Conservation (phyloP, 2,329 filamentous ascomycete genomes). For the Cadophora luteo-olivacea region DNA sequence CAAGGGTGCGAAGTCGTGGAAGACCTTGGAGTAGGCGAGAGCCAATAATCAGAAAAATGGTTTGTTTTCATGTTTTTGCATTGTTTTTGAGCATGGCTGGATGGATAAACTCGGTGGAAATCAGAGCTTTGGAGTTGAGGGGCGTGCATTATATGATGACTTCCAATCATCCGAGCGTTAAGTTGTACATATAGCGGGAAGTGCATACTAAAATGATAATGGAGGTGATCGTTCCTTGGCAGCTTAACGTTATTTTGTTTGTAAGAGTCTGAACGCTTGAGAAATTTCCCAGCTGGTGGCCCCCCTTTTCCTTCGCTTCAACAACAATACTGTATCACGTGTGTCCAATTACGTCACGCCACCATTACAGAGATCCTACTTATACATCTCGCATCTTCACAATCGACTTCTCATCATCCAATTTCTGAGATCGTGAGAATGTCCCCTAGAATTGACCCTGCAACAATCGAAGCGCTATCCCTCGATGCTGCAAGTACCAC, state of each 20-base stretch:
- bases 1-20: constrained; percentile 72
- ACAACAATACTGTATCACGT: constrained; percentile 1
- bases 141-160: constrained; percentile 3
- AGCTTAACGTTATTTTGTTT: neutral
- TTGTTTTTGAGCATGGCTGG: constrained; percentile 15
- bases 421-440: constrained; percentile 41
- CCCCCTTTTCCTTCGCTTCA: neutral
- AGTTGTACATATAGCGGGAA: neutral
- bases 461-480: constrained; percentile 64
- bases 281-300: neutral
- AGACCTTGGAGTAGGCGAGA: constrained; percentile 21
- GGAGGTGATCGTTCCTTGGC: neutral
- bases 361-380: neutral
- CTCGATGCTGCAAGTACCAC: constrained; percentile 61
- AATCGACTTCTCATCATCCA: neutral
- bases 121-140: constrained; percentile 10
- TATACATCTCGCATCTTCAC: neutral
- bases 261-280: neutral
- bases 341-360: neutral
- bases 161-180: constrained; percentile 1
- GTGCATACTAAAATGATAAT: neutral
- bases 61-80: constrained; percentile 9
- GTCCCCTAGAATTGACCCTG: constrained; percentile 62
- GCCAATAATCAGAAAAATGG: constrained; percentile 17
- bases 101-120: constrained; percentile 14